Evolutionary conservation across 139 green algal species (phyloP).

Genomic region (Volvox reticuliferus): DNA sequence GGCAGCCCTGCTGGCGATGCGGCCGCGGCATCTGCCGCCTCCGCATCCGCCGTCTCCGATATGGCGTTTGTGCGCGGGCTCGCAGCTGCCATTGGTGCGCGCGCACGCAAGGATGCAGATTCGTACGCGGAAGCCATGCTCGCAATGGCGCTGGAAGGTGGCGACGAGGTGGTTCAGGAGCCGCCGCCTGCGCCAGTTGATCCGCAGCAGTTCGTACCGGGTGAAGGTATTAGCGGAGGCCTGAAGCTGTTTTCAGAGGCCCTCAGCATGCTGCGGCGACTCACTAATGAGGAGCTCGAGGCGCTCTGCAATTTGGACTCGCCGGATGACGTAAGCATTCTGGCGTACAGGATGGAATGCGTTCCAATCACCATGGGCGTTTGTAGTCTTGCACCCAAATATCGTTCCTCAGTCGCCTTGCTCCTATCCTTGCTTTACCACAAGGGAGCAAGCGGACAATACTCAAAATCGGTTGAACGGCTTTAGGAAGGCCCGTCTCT

Average conservation of each 20-base stretch:
- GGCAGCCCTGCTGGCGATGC: not conserved
- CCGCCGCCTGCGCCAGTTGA: constrained; percentile 17
- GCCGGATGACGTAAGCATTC: constrained; percentile 1
- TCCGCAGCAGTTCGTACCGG: constrained; percentile 37
- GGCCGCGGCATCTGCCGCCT: not conserved
- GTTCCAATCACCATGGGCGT: no score
- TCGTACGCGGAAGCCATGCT: constrained; percentile 26
- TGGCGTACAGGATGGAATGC: no score
- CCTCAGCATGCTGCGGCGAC: constrained; percentile 31
- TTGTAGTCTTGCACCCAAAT: no score
- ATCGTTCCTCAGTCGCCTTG: no score
- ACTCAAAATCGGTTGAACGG: no score
- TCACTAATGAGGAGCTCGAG: constrained; percentile 50
- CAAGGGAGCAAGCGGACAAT: no score
- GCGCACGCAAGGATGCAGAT: not conserved
- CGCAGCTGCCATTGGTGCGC: constrained; percentile 20
- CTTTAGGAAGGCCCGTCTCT: no score
- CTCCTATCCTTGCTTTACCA: no score
- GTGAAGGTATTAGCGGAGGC: constrained; percentile 33
- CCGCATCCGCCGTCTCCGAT: not conserved
- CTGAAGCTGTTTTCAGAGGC: constrained; percentile 54
- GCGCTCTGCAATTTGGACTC: constrained; percentile 40
- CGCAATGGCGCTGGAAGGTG: constrained; percentile 13
- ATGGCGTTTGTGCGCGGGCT: constrained; percentile 31
- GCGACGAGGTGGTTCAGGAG: constrained; percentile 19